These are phyloP conservation scores for Plasmopara halstedii DNA, from an alignment of 352 stramenopile genomes.

Conservation along the genomic window DNA sequence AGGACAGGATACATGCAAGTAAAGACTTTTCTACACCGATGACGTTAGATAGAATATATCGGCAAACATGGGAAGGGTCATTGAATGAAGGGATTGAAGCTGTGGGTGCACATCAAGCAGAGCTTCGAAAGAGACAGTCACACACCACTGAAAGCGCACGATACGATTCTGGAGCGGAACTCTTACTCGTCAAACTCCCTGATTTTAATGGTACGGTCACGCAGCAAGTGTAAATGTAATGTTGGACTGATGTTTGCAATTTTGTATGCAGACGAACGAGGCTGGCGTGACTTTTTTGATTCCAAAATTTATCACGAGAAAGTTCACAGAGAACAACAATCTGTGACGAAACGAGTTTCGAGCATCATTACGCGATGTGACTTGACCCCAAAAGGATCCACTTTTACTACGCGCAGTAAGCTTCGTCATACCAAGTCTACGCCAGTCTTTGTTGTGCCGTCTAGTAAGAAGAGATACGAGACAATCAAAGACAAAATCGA, in stretches of 20 bases:
- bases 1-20: conserved; percentile 13
- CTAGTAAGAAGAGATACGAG: conserved; percentile 12
- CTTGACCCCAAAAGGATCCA: too few species aligned
- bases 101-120: too few species aligned
- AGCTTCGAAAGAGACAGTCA: too few species aligned
- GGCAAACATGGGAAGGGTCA: too few species aligned
- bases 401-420: conserved; percentile 1
- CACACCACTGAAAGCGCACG: conserved; percentile 6
- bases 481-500: conserved; percentile 21
- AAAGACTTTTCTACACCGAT: conserved; percentile 2
- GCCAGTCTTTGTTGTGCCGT: too few species aligned
- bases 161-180: conserved; percentile 14
- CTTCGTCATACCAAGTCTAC: conserved; percentile 8
- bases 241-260: conserved; percentile 2
- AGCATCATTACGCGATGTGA: conserved; percentile 1
- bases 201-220: conserved; percentile 31
- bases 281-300: conserved; percentile 45
- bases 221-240: neutral
- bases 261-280: conserved; percentile 27
- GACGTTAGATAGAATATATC: too few species aligned
- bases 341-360: conserved; percentile 2
- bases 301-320: conserved; percentile 34
- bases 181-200: conserved; percentile 26
- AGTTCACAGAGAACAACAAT: conserved; percentile 6
- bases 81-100: too few species aligned